phyloP scores from a whole-genome alignment of 2,329 filamentous ascomycete species.

The Fusarium foetens region DNA sequence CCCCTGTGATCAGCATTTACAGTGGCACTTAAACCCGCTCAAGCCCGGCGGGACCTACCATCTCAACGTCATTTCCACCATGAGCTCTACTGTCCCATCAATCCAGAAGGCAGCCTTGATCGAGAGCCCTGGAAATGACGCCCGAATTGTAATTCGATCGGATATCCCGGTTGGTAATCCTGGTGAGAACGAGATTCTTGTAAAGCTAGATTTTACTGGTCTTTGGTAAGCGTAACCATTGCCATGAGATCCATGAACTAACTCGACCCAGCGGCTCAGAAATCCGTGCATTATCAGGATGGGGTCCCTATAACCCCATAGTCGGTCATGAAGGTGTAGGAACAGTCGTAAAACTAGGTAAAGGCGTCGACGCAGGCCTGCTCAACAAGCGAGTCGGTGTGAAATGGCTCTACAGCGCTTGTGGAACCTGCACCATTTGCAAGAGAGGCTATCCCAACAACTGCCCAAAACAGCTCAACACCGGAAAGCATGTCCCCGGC shows the following conservation, averaged over 20 bases:
- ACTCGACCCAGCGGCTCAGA: constrained; percentile 44
- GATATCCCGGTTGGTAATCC: constrained; percentile 12
- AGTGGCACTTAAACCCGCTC: not conserved
- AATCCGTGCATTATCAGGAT: constrained; percentile 45
- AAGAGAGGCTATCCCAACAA: constrained; percentile 51
- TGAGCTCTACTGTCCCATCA: not conserved
- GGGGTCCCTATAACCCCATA: constrained; percentile 40
- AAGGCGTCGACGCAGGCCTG: constrained; percentile 40
- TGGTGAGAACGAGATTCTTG: constrained; percentile 4
- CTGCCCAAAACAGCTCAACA: constrained; percentile 55
- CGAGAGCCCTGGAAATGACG: constrained; percentile 19
- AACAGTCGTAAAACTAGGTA: constrained; percentile 45
- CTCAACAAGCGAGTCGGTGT: constrained; percentile 53
- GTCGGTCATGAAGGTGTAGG: constrained; percentile 49
- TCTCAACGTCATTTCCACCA: not conserved
- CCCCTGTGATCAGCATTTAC: not conserved
- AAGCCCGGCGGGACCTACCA: not conserved
- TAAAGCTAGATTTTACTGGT: constrained; percentile 35
- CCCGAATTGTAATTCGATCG: not conserved
- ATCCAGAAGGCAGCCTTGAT: constrained; percentile 33
- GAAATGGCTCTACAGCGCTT: constrained; percentile 58
- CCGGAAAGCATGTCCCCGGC: constrained; percentile 50
- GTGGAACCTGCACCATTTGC: constrained; percentile 51
- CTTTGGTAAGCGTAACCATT: constrained; percentile 17
- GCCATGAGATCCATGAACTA: accelerated